Evolutionary conservation across 73 alveolate species (phyloP), one percentile per base, ranked within the genome.

Genomic region (Vitrella brassicaformis): DNA sequence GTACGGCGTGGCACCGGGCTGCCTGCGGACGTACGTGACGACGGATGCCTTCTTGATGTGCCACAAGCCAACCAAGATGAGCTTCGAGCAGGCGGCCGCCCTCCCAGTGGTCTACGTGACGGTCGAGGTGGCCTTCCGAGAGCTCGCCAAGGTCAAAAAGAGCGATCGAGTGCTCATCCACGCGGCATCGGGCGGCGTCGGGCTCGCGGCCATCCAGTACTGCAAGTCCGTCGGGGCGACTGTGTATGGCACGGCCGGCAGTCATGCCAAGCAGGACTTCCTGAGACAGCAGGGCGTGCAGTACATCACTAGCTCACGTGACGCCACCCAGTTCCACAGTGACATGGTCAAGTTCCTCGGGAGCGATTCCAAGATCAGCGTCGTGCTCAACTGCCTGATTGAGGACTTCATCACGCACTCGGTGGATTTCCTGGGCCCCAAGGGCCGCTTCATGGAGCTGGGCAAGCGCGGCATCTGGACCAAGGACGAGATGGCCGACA

Each of bases 381-480:
- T 39, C 22, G 56, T 39, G 56, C 56, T 39, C 22, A 39, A 39
- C 56, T 39, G 22, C 56, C 14, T 39, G 22, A 39, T 8, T 39
- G 56, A 39, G 56, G 56, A 39, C 22, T 39, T 39, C 56, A 39
- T 39, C 56, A 4, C 56, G 22, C 22, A 39, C 22, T 39, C 56
- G 22, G 22, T 39, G 56, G 14, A 39, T 4, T 8, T 39, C 14
- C 14, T 39, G 56, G 56, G 22, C 56, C 45, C 70, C 30, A 71
- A 71, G 4, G 84, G 84, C 28, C 84, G 84, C 25, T 77, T 77
- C 78, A 46, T 77, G 39, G 84, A 77, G 84, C 68, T 77, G 30
- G 84, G 84, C 72, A 77, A 77, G 84, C 66, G 84, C 0, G 84
- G 84, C 67, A 77, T 77, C 27, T 77, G 84, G 84, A 47, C 72